Evolutionary conservation across 2,329 filamentous ascomycete genomes (phyloP).

Genomic region (Basipetospora sp.): DNA sequence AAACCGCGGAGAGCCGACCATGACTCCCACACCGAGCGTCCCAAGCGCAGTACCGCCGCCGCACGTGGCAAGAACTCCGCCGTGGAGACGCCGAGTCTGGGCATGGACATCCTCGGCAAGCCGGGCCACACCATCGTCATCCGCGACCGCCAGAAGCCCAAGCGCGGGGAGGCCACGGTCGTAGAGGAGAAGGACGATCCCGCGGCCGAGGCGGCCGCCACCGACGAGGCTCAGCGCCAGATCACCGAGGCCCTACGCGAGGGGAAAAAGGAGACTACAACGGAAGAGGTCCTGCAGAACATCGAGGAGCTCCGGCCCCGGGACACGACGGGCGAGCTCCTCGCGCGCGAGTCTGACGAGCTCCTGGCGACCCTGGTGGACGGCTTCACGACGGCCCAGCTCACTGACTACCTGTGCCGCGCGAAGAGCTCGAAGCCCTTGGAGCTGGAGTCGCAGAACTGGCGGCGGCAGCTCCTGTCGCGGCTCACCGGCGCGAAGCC

Average conservation of each 20-base stretch:
- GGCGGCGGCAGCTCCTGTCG: no score
- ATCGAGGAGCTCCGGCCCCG: slow-evolving; percentile 34
- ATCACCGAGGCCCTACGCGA: no score
- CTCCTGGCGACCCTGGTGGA: slow-evolving; percentile 23
- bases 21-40: no score
- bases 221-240: no score
- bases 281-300: slow-evolving; percentile 26
- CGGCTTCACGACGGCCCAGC: slow-evolving; percentile 33
- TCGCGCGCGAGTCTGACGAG: slow-evolving; percentile 25
- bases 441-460: no score
- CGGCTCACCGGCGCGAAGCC: slow-evolving; percentile 1
- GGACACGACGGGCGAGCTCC: slow-evolving; percentile 20
- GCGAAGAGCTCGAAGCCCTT: no score
- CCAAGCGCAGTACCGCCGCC: no score
- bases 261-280: no score
- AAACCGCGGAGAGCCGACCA: no score
- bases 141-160: slow-evolving; percentile 15
- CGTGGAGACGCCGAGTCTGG: slow-evolving; percentile 11
- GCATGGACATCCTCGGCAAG: slow-evolving; percentile 20
- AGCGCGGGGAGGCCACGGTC: slow-evolving; percentile 15
- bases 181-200: slow-evolving; percentile 14
- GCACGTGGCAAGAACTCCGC: no score
- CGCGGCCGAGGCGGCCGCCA: no score
- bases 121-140: slow-evolving; percentile 33
- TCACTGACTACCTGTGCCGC: slow-evolving; percentile 26